Base-by-base conservation (phyloP, 2,329 filamentous ascomycete genomes). In the Alternaria dauci region DNA sequence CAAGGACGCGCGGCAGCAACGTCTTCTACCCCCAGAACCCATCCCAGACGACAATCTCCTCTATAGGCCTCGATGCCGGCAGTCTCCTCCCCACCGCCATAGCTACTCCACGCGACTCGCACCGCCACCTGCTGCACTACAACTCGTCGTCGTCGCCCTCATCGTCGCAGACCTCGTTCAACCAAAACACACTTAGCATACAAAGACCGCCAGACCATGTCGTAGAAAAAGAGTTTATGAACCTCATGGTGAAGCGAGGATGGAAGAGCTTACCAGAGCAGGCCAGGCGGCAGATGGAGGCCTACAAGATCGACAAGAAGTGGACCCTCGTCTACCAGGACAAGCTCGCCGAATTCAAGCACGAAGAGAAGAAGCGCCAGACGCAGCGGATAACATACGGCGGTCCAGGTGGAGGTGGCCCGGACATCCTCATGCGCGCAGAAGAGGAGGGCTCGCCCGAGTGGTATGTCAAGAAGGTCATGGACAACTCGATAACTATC, bases 321-420 rank as follows among this genome's bases (percentile, higher is more conserved):
- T 99, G 95, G 95, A 97, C 93, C 1, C 83, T 99, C 61, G 91
- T 99, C 52, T 91, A 98, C 77, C 94, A 99, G 80, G 95, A 99
- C 81, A 90, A 92, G 63, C 84, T 99, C 70, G 92, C 93, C 7
- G 94, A 98, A 79, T 92, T 90, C 86, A 94, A 98, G 82, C 93
- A 93, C 42, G 94, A 98, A 75, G 93, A 97, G 80, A 97, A 94
- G 80, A 88, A 94, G 69, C 86, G 92, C 69, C 87, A 90, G 71
- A 91, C 92, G 54, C 88, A 90, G 36, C 88, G 90, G 62, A 85
- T 84, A 61, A 89, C 91, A 6, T 80, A 82, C 50, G 66, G 76
- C 26, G 88, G 92, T 66, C 52, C 52, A 8, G 52, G 57, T 16
- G 57, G 43, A n/a, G 57, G 57, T 4, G 52, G 89, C 68, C 83